Conservation (phyloP, 2,329 filamentous ascomycete species). For the Neonectria hederae region DNA sequence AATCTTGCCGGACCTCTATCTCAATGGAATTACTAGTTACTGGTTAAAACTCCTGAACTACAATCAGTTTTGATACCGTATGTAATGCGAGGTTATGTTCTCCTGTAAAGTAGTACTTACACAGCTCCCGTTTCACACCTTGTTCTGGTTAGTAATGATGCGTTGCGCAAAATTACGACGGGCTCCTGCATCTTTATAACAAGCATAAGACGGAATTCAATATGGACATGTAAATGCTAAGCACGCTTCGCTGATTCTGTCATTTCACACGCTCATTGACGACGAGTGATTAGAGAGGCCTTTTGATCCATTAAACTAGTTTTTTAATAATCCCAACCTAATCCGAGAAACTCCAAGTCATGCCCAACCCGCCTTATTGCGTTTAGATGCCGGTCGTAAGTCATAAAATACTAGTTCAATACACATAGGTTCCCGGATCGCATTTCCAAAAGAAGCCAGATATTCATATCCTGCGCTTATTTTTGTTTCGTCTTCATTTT, state of each 20-base stretch:
- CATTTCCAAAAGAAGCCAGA: neutral
- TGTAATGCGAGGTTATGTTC: neutral
- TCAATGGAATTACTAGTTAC: too few relatives aligned
- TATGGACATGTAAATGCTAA: neutral
- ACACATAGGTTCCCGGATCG: neutral
- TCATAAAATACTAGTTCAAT: constrained; percentile 25
- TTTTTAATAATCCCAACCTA: neutral
- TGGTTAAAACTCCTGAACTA: neutral
- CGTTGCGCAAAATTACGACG: neutral
- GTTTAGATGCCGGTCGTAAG: constrained; percentile 25
- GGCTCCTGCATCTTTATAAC: neutral
- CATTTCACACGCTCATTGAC: neutral
- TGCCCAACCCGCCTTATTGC: neutral
- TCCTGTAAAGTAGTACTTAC: neutral
- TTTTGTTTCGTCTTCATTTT: neutral
- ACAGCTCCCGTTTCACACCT: neutral
- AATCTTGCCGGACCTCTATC: too few relatives aligned
- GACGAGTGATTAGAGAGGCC: neutral
- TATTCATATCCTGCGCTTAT: neutral
- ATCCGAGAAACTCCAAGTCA: constrained; percentile 3
- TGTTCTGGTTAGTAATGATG: neutral
- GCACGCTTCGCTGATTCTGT: neutral
- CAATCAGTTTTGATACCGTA: neutral
- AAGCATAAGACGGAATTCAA: neutral
- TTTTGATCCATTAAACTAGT: too few relatives aligned